Conservation (phyloP, 192 early-diverging fungal species). For the Umbelopsis sp. region DNA sequence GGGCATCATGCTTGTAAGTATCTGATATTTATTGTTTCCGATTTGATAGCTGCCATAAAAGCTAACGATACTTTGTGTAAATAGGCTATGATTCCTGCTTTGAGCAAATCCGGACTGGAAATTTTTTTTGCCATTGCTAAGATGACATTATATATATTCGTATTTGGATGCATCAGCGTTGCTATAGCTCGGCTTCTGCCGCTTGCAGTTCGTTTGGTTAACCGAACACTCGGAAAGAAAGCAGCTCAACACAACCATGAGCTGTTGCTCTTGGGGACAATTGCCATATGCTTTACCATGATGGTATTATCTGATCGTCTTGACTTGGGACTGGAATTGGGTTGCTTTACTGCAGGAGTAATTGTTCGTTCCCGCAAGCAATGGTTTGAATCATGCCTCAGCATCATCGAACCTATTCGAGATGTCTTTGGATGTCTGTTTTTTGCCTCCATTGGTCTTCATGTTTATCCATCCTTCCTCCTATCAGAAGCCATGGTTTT, state of each 20-base stretch:
- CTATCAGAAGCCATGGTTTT: constrained; percentile 50
- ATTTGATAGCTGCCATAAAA: neutral
- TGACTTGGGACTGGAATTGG: constrained; percentile 57
- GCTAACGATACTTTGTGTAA: neutral
- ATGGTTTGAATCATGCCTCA: constrained; percentile 41
- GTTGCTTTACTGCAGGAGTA: constrained; percentile 63
- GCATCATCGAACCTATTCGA: constrained; percentile 48
- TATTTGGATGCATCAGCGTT: constrained; percentile 46
- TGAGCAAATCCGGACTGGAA: constrained; percentile 46
- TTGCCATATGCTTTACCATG: constrained; percentile 51
- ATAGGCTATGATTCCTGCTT: constrained; percentile 44
- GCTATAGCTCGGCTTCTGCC: constrained; percentile 30
- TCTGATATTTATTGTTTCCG: constrained; percentile 15
- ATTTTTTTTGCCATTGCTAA: constrained; percentile 34
- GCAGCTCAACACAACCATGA: constrained; percentile 37
- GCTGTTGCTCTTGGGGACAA: constrained; percentile 46
- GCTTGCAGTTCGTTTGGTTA: neutral
- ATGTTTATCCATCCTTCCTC: constrained; percentile 61
- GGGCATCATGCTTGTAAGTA: constrained; percentile 57
- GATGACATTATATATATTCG: constrained; percentile 34
- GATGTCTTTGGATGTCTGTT: constrained; percentile 60
- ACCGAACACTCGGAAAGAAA: constrained; percentile 23
- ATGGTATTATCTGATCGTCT: constrained; percentile 44
- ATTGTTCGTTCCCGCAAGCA: constrained; percentile 49
- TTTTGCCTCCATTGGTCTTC: constrained; percentile 62